Conservation (phyloP, 768 basidiomycete species). For the Mycena amicta region DNA sequence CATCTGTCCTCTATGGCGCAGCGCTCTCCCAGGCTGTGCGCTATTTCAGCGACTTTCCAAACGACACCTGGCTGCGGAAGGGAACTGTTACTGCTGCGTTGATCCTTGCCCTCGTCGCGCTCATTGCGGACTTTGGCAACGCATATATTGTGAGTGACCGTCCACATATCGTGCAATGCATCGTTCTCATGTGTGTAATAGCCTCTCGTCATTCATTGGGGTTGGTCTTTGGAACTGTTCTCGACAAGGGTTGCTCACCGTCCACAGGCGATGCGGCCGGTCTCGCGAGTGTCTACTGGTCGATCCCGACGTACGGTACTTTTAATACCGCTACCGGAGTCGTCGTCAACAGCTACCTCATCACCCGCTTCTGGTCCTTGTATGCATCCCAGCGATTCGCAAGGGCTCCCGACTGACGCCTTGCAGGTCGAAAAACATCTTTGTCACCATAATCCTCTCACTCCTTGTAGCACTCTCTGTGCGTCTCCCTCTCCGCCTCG, state of each 20-base stretch:
- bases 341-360: background rate
- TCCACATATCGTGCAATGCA: background rate
- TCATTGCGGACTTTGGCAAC: background rate
- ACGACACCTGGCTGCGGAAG: background rate
- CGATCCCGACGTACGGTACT: background rate
- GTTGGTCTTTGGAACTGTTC: background rate
- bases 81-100: background rate
- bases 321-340: background rate
- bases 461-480: background rate
- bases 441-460: background rate
- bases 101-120: background rate
- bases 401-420: background rate
- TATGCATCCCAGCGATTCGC: background rate
- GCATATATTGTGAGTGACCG: background rate
- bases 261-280: too few species aligned
- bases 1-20: background rate
- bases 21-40: background rate
- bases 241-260: too few species aligned
- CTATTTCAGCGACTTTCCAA: background rate
- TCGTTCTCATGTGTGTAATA: background rate
- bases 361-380: background rate
- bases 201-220: background rate
- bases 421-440: background rate
- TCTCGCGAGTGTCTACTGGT: too few species aligned
- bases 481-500: background rate